Evolutionary conservation across 441 rosid species (phyloP).

Genomic region (Corymbia citriodora): DNA sequence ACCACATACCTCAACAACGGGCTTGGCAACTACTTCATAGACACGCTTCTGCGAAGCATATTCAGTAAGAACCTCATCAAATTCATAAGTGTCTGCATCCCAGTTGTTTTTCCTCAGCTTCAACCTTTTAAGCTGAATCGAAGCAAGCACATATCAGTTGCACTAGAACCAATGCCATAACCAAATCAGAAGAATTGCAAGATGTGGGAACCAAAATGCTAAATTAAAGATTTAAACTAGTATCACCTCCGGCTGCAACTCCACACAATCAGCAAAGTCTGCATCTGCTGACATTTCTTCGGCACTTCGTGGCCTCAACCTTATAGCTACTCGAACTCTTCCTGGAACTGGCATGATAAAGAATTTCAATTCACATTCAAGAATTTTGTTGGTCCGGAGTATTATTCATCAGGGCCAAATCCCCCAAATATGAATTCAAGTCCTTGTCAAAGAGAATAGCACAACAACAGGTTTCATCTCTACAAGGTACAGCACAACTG

Average conservation of each 20-base stretch:
- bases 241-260: slow-evolving; percentile 81
- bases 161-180: not conserved
- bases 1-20: slow-evolving; percentile 85
- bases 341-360: slow-evolving; percentile 52
- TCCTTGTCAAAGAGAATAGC: not conserved
- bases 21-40: slow-evolving; percentile 95
- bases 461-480: not conserved
- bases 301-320: slow-evolving; percentile 76
- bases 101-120: slow-evolving; percentile 94
- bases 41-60: slow-evolving; percentile 95
- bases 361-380: not conserved
- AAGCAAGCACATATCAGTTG: not conserved
- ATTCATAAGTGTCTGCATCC: slow-evolving; percentile 90
- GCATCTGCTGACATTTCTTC: slow-evolving; percentile 85
- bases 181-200: not conserved
- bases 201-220: not conserved
- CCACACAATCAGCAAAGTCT: slow-evolving; percentile 96
- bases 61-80: slow-evolving; percentile 89
- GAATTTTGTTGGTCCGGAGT: not conserved
- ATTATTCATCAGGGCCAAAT: not conserved
- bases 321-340: slow-evolving; percentile 91
- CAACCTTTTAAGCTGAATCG: slow-evolving; percentile 69
- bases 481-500: not conserved
- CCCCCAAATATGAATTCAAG: not conserved
- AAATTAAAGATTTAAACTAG: not conserved